These are phyloP conservation scores for Coniosporium apollinis DNA, from an alignment of 495 filamentous ascomycete species.

Conservation along the genomic window DNA sequence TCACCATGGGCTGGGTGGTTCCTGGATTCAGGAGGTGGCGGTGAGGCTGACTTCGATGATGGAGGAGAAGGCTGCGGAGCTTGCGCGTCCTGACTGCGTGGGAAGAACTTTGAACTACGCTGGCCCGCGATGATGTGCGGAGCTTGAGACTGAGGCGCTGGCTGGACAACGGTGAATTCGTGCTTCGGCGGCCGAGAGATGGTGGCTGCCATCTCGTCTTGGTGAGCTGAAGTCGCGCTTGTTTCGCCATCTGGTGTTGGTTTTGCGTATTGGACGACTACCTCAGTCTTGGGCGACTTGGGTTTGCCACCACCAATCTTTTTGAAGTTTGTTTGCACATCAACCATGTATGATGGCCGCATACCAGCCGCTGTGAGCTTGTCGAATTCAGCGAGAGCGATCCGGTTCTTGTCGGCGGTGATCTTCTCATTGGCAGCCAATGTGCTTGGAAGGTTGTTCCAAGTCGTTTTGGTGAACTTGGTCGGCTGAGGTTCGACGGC, in stretches of 20 bases:
- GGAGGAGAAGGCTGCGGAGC: neutral
- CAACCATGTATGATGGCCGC: neutral
- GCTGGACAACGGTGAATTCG: neutral
- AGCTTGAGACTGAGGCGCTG: neutral
- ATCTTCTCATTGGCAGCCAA: neutral
- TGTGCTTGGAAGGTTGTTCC: too few relatives aligned
- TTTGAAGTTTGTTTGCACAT: neutral
- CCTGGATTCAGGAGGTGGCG: slow-evolving; percentile 21
- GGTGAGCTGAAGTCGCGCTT: neutral
- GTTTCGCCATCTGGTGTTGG: neutral
- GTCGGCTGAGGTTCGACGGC: neutral
- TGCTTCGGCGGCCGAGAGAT: neutral
- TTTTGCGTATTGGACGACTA: neutral
- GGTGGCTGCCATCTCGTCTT: neutral
- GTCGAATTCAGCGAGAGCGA: neutral
- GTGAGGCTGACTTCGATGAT: neutral
- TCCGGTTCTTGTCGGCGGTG: neutral
- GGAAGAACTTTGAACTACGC: too few relatives aligned
- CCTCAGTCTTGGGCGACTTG: neutral
- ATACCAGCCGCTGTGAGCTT: too few relatives aligned
- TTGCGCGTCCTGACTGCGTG: too few relatives aligned
- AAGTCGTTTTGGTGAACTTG: too few relatives aligned
- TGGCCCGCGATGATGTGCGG: neutral
- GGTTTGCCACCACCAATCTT: neutral
- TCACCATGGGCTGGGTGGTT: slow-evolving; percentile 19